A percentile compares a stretch with the other conserved stretches of the same genome.
Evolutionary conservation across 192 early-diverging fungal species (phyloP).

Genomic region (Rhizoclosmatium sp.): DNA sequence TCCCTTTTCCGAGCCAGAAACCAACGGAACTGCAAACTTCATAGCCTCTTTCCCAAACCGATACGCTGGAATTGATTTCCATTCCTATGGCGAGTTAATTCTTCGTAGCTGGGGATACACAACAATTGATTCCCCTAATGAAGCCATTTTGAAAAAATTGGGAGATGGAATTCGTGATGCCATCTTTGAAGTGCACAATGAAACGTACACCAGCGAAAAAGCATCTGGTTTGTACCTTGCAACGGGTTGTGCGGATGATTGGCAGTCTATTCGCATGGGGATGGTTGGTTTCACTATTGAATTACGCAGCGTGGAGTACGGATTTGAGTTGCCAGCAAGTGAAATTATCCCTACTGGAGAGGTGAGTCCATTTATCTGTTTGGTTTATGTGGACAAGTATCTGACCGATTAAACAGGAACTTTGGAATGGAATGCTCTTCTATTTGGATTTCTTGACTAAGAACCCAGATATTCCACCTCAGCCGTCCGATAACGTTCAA

Average conservation of each 20-base stretch:
- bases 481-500: neutral
- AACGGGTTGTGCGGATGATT: conserved; percentile 34
- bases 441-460: conserved; percentile 10
- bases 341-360: conserved; percentile 43
- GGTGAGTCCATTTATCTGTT: conserved; percentile 14
- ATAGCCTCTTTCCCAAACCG: conserved; percentile 43
- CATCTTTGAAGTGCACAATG: neutral
- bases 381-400: neutral
- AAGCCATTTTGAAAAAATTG: conserved; percentile 21
- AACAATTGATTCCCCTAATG: conserved; percentile 13
- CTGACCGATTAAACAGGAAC: neutral
- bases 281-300: conserved; percentile 44
- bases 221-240: conserved; percentile 35
- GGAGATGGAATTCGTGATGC: conserved; percentile 28
- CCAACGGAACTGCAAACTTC: conserved; percentile 46
- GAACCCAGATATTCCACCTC: conserved; percentile 3
- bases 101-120: conserved; percentile 40
- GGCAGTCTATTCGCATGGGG: conserved; percentile 16
- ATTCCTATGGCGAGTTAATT: conserved; percentile 35
- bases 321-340: conserved; percentile 34
- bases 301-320: conserved; percentile 26
- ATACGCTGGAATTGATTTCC: conserved; percentile 57
- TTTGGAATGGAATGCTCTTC: conserved; percentile 16
- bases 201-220: conserved; percentile 23
- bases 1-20: conserved; percentile 54